Percentiles rank a stretch among this genome's conserved stretches.
Conservation (phyloP, 495 filamentous ascomycete genomes). For the Trichoderma virens region DNA sequence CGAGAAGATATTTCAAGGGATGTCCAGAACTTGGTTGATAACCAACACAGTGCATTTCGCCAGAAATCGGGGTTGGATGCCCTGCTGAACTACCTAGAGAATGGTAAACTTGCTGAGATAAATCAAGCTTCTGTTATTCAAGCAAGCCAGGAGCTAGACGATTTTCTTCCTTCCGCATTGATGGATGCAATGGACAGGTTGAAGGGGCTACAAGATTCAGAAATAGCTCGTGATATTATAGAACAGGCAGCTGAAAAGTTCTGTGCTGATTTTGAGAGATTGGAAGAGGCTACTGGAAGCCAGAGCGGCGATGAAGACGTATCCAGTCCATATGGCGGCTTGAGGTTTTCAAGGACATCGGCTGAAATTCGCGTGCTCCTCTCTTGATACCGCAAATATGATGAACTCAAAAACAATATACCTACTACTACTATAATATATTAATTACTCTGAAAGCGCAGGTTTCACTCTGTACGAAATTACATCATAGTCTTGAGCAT, state of each 20-base stretch:
- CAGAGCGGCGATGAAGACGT: constrained; percentile 29
- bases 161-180: constrained; percentile 83
- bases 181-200: constrained; percentile 86
- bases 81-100: constrained; percentile 54
- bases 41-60: constrained; percentile 62
- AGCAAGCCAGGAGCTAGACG: constrained; percentile 73
- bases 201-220: constrained; percentile 59
- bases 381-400: constrained; percentile 22
- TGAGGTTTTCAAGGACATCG: constrained; percentile 73
- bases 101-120: constrained; percentile 13
- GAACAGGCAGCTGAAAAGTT: constrained; percentile 81
- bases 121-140: constrained; percentile 41
- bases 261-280: constrained; percentile 82
- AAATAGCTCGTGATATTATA: constrained; percentile 63
- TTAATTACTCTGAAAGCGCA: neutral
- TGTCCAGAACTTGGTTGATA: constrained; percentile 41
- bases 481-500: too few relatives aligned
- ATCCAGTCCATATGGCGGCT: constrained; percentile 44
- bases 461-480: too few relatives aligned
- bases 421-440: neutral
- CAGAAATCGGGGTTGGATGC: constrained; percentile 62
- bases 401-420: neutral
- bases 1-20: constrained; percentile 37
- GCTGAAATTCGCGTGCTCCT: constrained; percentile 80
- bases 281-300: constrained; percentile 56